These are phyloP conservation scores for Podaxis sp. DNA, from an alignment of 768 basidiomycete species.

Conservation along the genomic window DNA sequence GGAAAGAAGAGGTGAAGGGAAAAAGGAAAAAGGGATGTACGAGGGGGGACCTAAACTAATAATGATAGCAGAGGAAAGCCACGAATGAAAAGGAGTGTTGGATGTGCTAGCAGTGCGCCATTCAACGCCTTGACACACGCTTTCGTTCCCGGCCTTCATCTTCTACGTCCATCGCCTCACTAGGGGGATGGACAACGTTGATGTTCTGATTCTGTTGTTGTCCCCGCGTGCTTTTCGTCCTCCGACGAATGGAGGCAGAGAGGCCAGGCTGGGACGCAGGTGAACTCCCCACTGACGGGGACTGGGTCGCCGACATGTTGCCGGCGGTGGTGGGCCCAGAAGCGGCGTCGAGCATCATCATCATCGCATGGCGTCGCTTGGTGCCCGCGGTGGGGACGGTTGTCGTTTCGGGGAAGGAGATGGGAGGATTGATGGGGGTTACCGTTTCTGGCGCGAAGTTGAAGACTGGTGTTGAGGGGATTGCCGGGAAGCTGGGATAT, in stretches of 20 bases:
- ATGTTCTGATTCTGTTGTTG: constrained; percentile 35
- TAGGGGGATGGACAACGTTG: constrained; percentile 28
- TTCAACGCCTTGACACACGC: constrained; percentile 61
- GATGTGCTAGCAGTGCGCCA: background rate
- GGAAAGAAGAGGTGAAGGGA: background rate
- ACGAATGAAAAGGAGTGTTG: background rate
- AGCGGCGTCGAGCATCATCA: constrained; percentile 68
- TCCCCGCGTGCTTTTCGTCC: constrained; percentile 48
- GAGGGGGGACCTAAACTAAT: background rate
- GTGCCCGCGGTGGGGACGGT: constrained; percentile 49
- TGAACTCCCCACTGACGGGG: constrained; percentile 15
- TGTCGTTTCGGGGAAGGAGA: constrained; percentile 32
- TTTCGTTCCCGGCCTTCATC: constrained; percentile 76
- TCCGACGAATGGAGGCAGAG: constrained; percentile 31
- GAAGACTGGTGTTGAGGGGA: constrained; percentile 16
- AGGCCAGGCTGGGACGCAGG: constrained; percentile 20
- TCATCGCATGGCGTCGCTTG: constrained; percentile 74
- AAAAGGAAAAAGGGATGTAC: background rate
- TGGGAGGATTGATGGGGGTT: constrained; percentile 16
- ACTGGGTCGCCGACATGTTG: constrained; percentile 31
- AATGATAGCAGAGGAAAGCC: constrained; percentile 6
- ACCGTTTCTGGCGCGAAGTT: constrained; percentile 19
- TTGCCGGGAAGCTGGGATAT: constrained; percentile 17
- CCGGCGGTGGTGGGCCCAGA: constrained; percentile 32
- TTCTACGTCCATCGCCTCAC: constrained; percentile 70